Evolutionary conservation across 495 filamentous ascomycete species (phyloP).

Genomic region (Penicillium tannophilum): DNA sequence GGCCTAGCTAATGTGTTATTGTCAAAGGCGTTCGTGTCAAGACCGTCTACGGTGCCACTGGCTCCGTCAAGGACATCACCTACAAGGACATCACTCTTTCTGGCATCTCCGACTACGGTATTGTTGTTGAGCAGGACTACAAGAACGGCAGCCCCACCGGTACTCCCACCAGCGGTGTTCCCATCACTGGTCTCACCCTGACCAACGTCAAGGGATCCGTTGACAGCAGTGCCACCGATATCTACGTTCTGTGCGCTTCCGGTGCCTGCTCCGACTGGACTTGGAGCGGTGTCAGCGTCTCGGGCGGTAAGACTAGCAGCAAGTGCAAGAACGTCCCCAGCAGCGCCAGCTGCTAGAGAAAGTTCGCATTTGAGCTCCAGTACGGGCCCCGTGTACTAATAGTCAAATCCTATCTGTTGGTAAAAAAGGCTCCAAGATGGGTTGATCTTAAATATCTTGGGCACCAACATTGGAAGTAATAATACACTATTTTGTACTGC

Average conservation of each 20-base stretch:
- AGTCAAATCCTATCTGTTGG: background rate
- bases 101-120: conserved; percentile 49
- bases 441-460: background rate
- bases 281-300: conserved; percentile 45
- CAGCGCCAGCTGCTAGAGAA: conserved; percentile 30
- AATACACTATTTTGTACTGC: background rate
- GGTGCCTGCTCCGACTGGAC: conserved; percentile 44
- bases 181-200: conserved; percentile 50
- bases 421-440: background rate
- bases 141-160: conserved; percentile 56
- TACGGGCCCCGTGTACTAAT: background rate
- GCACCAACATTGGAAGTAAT: background rate
- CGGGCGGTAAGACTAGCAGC: conserved; percentile 46
- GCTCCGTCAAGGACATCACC: conserved; percentile 25
- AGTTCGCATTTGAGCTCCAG: background rate
- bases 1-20: background rate
- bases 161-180: conserved; percentile 56
- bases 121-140: conserved; percentile 67
- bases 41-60: conserved; percentile 27
- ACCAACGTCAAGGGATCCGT: conserved; percentile 45
- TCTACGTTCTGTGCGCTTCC: conserved; percentile 52
- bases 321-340: conserved; percentile 45
- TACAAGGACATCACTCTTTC: conserved; percentile 28
- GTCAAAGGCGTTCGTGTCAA: conserved; percentile 32
- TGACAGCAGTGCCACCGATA: conserved; percentile 40